Conservation (phyloP, 805 yeast genomes). For the Cyberlindnera samutprakarnensis region DNA sequence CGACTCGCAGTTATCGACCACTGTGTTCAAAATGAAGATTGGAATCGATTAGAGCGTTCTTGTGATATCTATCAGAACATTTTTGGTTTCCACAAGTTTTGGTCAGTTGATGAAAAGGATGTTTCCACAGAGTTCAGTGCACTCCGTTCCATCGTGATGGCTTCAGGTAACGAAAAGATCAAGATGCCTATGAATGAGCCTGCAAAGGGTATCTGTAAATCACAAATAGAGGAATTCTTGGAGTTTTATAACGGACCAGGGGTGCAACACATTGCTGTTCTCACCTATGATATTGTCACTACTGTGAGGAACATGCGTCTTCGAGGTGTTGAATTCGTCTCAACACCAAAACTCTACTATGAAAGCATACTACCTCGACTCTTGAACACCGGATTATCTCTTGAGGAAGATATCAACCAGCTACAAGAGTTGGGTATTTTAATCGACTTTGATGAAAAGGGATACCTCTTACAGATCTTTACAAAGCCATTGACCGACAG, state of each 20-base stretch:
- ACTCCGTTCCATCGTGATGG: slow-evolving; percentile 69
- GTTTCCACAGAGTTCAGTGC: slow-evolving; percentile 67
- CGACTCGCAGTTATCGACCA: slow-evolving; percentile 53
- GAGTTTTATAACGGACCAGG: slow-evolving; percentile 77
- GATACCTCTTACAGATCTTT: slow-evolving; percentile 76
- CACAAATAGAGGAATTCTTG: slow-evolving; percentile 79
- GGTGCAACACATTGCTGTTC: slow-evolving; percentile 73
- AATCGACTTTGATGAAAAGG: slow-evolving; percentile 69
- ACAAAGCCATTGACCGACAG: slow-evolving; percentile 70
- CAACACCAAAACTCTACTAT: slow-evolving; percentile 54
- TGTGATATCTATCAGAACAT: slow-evolving; percentile 54
- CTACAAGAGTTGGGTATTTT: slow-evolving; percentile 50
- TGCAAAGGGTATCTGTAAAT: slow-evolving; percentile 52
- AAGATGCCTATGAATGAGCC: slow-evolving; percentile 88
- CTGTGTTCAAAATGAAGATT: slow-evolving; percentile 71
- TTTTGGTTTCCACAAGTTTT: slow-evolving; percentile 69
- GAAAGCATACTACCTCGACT: slow-evolving; percentile 39
- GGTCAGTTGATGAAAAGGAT: slow-evolving; percentile 80
- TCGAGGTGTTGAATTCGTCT: slow-evolving; percentile 68
- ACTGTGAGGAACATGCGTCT: slow-evolving; percentile 44
- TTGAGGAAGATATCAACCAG: slow-evolving; percentile 45
- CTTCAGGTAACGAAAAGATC: slow-evolving; percentile 52
- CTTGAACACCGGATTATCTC: slow-evolving; percentile 31
- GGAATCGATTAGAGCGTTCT: slow-evolving; percentile 55
- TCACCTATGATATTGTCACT: slow-evolving; percentile 51